Evolutionary conservation across 1,284 basidiomycete species (phyloP), one percentile per base, ranked within the genome.

Genomic region (Rhodotorula sp.): DNA sequence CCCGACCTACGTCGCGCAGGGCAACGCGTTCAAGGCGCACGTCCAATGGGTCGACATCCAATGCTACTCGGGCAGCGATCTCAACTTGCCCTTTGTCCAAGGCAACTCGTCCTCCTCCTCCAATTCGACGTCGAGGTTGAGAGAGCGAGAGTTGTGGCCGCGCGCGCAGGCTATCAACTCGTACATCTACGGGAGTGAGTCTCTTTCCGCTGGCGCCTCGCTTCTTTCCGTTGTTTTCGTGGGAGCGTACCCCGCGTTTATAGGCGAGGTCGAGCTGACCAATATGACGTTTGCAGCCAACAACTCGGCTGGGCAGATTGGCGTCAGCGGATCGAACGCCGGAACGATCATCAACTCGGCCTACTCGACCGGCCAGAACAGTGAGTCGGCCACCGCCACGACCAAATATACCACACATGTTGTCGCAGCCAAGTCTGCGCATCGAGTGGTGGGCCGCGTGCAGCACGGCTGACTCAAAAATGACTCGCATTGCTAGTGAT

Each of bases 311-410:
- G 75, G 75, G 3, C 75, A 76, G 61, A 72, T 72, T 8, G 65
- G 59, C 18, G 67, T 75, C 5, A 34, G n/a, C 0, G 71, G 65
- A 12, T 69, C 67, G 47, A 61, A 75, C 43, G 67, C 69, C 2
- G 26, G 21, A 20, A 76, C 75, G 2, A 57, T 76, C 62, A 76
- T 76, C 62, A 73, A 75, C 65, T 65, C 65, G 26, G 64, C 69
- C 3, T 71, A 70, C 67, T 69, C 68, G 56, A 76, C 75, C 15
- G 75, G 75, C 0, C 67, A 69, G 52, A 72, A 76, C 69, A 76
- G 73, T 74, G 62, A 29, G 70, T 66, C 29, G 0, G 14, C 15
- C 18, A 0, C 20, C 0, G 23, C 5, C 16, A 31, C n/a, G 8
- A 8, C 23, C 7, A n/a, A 54, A 54, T 3, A 54, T 23, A 8